phyloP scores from a whole-genome alignment of 768 basidiomycete genomes.

The Porphyrellus cyaneotinctus region DNA sequence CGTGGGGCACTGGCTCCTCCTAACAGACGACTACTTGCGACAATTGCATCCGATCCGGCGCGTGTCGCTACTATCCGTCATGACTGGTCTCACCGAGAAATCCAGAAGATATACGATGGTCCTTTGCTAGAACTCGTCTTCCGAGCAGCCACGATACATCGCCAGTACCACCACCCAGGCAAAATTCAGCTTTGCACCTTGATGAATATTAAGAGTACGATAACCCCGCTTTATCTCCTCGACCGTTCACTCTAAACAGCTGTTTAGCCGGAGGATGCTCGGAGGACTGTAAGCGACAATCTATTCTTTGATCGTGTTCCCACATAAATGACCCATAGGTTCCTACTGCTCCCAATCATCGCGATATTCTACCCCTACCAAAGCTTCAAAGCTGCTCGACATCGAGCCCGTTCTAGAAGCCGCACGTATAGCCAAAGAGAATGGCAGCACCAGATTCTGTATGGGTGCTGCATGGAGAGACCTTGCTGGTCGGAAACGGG shows the following conservation, averaged over 20 bases:
- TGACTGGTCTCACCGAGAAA: constrained; percentile 75
- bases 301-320: not conserved
- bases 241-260: constrained; percentile 2
- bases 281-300: constrained; percentile 74
- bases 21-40: constrained; percentile 55
- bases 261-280: constrained; percentile 84
- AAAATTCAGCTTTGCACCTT: constrained; percentile 96
- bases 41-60: constrained; percentile 34
- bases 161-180: constrained; percentile 79
- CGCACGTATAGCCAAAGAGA: constrained; percentile 89
- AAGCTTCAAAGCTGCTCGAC: constrained; percentile 82
- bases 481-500: constrained; percentile 85
- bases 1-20: constrained; percentile 9
- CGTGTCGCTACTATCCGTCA: constrained; percentile 37
- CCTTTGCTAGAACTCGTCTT: constrained; percentile 89
- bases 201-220: constrained; percentile 96
- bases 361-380: constrained; percentile 84
- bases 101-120: constrained; percentile 79
- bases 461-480: constrained; percentile 99
- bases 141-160: constrained; percentile 78
- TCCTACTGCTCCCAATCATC: constrained; percentile 98
- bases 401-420: constrained; percentile 91
- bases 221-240: constrained; percentile 25
- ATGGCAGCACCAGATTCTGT: constrained; percentile 96
- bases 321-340: constrained; percentile 42